Base-by-base conservation (phyloP, 2,329 filamentous ascomycete genomes). In the Sarocladiaceae sp. region DNA sequence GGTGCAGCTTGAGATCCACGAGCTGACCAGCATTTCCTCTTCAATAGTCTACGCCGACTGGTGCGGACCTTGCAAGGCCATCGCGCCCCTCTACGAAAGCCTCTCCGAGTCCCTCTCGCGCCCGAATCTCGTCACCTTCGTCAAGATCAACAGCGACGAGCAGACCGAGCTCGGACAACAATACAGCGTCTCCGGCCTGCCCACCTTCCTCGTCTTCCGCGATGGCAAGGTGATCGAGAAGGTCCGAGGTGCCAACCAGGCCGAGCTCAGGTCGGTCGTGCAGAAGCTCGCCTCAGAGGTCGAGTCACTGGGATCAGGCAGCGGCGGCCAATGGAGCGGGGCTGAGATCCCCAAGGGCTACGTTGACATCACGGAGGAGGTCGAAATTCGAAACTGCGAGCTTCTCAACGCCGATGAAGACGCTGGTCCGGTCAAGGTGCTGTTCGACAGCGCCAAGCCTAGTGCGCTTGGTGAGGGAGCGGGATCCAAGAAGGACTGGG, bases 201-300 rank as follows among this genome's bases (percentile, higher is more conserved):
- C 94, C 8, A 96, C 92, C n/a, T 96, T 97, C 69, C 80, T 97
- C 64, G 79, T 97, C 62, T 95, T 90, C 75, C 86, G 87, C 61
- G 79, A 87, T 64, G 86, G 84, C 59, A 76, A 82, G 57, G 73
- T 84, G 53, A 78, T 83, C 44, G 80, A 87, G 50, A 86, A 82
- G 61, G 80, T 94, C 55, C 78, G 82, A 64, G 92, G 91, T 40
- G 88, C 88, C 47, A 83, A 96, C 66, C 79, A 82, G 13, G 71
- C 76, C 53, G 84, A 85, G 62, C 82, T 97, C 15, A 83, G 84
- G 62, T 75, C 81, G 36, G 80, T 87, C 15, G 79, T 96, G 54
- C 79, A 84, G 66, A 87, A 86, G 67, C 76, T 96, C 52, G 81
- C 79, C 17, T 73, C 76, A 22, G 87, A 92, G 66, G 82, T 87